A percentile compares a stretch with the other conserved stretches of the same genome.
These are phyloP conservation scores for Orobanche coerulescens DNA, from an alignment of 257 asterid species.

Conservation along the genomic window DNA sequence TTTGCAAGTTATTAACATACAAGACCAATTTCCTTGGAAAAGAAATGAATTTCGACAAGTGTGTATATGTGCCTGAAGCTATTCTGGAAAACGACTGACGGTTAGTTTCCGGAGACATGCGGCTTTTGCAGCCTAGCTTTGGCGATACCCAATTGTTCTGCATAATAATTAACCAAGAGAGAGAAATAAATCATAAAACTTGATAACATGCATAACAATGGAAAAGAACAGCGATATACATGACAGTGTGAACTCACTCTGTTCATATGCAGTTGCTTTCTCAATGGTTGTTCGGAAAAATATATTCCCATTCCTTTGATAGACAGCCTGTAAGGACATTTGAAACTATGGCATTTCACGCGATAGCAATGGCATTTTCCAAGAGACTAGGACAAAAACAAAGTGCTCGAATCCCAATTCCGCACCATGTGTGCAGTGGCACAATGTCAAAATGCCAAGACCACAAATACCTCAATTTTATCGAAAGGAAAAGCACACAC, in stretches of 20 bases:
- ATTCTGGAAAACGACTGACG: neutral
- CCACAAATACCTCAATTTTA: neutral
- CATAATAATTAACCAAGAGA: conserved; percentile 14
- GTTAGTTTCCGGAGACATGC: too few relatives aligned
- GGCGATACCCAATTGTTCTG: conserved; percentile 63
- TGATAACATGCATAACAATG: neutral
- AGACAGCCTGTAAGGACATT: conserved; percentile 42
- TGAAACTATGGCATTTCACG: neutral
- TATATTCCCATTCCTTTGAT: conserved; percentile 67
- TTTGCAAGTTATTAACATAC: too few relatives aligned
- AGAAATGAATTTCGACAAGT: too few relatives aligned
- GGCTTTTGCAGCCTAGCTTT: conserved; percentile 48
- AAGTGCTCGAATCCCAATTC: neutral
- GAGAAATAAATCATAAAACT: neutral
- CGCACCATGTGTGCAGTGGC: neutral
- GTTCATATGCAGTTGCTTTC: conserved; percentile 57
- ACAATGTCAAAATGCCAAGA: neutral
- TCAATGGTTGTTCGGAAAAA: conserved; percentile 53
- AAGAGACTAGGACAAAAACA: neutral
- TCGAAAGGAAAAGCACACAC: neutral
- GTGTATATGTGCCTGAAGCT: neutral
- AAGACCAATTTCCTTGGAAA: too few relatives aligned
- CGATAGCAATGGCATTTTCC: neutral
- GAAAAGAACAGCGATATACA: neutral
- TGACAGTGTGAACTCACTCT: conserved; percentile 42